Conservation (phyloP, 2,329 filamentous ascomycete genomes). For the Niveomyces coronatus region DNA sequence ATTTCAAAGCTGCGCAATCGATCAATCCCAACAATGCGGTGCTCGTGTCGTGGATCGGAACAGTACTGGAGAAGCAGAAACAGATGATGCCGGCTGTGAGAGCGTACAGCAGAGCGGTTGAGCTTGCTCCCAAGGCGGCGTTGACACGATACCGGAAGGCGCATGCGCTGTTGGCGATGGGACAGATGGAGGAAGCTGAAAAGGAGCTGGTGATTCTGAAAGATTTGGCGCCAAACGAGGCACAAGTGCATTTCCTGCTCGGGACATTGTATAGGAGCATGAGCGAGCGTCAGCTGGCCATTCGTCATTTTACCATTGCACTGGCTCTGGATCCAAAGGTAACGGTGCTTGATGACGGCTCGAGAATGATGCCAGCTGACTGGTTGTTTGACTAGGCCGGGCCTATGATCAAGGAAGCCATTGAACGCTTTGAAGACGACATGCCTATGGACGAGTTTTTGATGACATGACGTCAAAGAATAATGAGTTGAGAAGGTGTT, state of each 20-base stretch:
- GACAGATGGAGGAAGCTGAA: constrained; percentile 60
- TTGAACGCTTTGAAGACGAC: constrained; percentile 81
- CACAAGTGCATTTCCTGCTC: constrained; percentile 90
- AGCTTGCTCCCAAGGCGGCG: constrained; percentile 69
- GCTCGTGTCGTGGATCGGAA: constrained; percentile 83
- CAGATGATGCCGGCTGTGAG: constrained; percentile 67
- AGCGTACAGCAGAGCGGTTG: constrained; percentile 74
- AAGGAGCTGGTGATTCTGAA: constrained; percentile 80
- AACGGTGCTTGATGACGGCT: constrained; percentile 19
- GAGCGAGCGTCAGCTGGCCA: constrained; percentile 66
- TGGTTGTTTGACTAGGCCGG: constrained; percentile 52
- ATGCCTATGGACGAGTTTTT: constrained; percentile 59
- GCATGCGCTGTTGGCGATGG: constrained; percentile 69
- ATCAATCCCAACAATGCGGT: constrained; percentile 95
- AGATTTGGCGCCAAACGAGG: constrained; percentile 85
- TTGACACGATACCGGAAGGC: constrained; percentile 91
- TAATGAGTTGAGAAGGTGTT: no score
- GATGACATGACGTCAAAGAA: constrained; percentile 38
- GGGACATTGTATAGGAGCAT: constrained; percentile 71
- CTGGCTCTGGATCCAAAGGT: constrained; percentile 96
- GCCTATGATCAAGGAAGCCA: constrained; percentile 90
- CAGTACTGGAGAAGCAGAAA: constrained; percentile 80
- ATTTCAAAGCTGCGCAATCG: constrained; percentile 76
- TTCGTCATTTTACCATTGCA: constrained; percentile 89
- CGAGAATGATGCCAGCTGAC: neutral